A percentile compares a stretch with the other conserved stretches of the same genome.
Evolutionary conservation across 106 monocot species (phyloP).

Genomic region (Allium fistulosum): DNA sequence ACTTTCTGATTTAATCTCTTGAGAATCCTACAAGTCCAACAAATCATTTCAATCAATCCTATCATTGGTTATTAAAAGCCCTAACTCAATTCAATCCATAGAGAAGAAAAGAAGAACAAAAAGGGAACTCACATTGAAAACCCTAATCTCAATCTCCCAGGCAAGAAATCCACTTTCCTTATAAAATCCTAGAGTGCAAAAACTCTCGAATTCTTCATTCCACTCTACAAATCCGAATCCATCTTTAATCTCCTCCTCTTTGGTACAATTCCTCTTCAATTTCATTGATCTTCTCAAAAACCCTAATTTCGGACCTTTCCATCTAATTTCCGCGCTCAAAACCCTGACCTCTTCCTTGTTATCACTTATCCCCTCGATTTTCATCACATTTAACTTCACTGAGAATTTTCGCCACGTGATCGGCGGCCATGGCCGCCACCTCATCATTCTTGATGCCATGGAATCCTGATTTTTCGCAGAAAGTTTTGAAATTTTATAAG

Average conservation of each 20-base stretch:
- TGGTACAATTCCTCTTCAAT: conserved; percentile 58
- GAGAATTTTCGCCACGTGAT: conserved; percentile 26
- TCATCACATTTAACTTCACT: conserved; percentile 25
- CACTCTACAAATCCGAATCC: conserved; percentile 25
- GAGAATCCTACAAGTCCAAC: no score
- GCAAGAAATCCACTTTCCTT: conserved; percentile 48
- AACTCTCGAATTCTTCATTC: conserved; percentile 35
- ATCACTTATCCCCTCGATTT: conserved; percentile 21
- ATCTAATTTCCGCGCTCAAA: conserved; percentile 35
- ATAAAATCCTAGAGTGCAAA: conserved; percentile 34
- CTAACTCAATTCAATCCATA: no score
- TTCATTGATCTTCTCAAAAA: conserved; percentile 38
- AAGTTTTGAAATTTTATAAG: no score
- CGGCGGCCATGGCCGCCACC: conserved; percentile 65
- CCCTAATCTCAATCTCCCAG: conserved; percentile 61
- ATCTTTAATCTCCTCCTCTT: conserved; percentile 24
- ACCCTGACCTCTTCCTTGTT: neutral
- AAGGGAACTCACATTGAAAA: conserved; percentile 52
- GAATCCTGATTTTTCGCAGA: no score
- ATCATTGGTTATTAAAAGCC: no score
- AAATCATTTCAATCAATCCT: no score
- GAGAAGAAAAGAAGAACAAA: no score
- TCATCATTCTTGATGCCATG: conserved; percentile 43
- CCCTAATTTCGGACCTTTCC: conserved; percentile 51
- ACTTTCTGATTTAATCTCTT: no score